A percentile compares a stretch with the other conserved stretches of the same genome.
Conservation (phyloP, 345 rosid species). For the Microthlaspi erraticum region DNA sequence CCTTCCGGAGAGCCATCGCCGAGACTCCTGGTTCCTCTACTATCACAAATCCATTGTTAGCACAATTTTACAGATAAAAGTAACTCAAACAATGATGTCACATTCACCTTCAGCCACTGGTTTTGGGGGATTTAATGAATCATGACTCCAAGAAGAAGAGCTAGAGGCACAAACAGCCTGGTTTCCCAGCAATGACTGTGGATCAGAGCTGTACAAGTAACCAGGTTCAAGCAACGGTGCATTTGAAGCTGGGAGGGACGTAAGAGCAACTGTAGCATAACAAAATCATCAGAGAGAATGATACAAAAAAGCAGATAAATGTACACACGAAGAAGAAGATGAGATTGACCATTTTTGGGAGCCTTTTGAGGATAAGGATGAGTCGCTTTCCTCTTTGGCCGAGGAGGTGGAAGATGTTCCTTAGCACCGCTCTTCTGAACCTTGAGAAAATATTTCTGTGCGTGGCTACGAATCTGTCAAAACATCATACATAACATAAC, state of each 20-base stretch:
- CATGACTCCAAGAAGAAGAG: conserved; percentile 52
- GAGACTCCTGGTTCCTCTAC: conserved; percentile 40
- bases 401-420: conserved; percentile 94
- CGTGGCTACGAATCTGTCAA: conserved; percentile 92
- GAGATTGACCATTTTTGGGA: conserved; percentile 59
- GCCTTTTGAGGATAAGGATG: conserved; percentile 98
- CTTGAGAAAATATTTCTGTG: conserved; percentile 89
- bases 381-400: conserved; percentile 91
- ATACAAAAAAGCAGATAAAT: background rate
- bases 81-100: conserved; percentile 42
- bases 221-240: conserved; percentile 54
- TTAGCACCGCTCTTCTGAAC: conserved; percentile 89
- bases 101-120: conserved; percentile 49
- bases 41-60: conserved; percentile 13
- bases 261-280: conserved; percentile 50
- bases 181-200: conserved; percentile 53
- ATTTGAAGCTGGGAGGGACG: conserved; percentile 58
- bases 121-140: conserved; percentile 31
- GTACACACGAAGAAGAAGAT: background rate
- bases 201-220: conserved; percentile 51
- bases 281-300: conserved; percentile 31
- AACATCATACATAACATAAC: conserved; percentile 2
- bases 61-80: conserved; percentile 5
- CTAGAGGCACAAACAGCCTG: conserved; percentile 46
- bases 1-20: conserved; percentile 48